Base-by-base conservation (phyloP, 306 rosid species). In the Lupinus albus region DNA sequence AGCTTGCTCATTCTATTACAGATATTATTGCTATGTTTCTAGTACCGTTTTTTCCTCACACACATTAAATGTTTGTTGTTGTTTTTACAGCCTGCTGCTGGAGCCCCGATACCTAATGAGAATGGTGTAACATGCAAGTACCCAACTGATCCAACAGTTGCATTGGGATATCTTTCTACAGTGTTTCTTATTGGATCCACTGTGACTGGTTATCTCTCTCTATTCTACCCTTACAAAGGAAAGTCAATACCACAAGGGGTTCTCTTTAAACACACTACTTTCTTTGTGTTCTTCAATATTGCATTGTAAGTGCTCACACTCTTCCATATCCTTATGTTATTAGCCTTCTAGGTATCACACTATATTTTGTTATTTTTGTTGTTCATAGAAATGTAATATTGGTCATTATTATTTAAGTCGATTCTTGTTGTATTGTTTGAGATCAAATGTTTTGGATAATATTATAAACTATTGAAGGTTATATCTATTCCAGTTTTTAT, bases 161-260 rank as follows among this genome's bases (percentile, higher is more conserved):
- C 42, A 7, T 78, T 83, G 77, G 97, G 95, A 20, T 84, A 63
- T 80, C 80, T 91, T 51, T 91, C 97, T 0, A 67, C 41, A 3
- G 81, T 13, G 14, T 88, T 91, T 73, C 91, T 91, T 56, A 12
- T 84, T 32, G 91, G 71, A 5, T 79, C 89, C 14, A 71, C 92
- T 0, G 60, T 62, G 15, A 66, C 15, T 14, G 95, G 95, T 8
- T 83, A 79, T 60, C 21, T 81, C 10, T 79, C 97, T 41, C 16
- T 91, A 52, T 84, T 88, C 65, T 91, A 91, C 59, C 86, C 92
- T 39, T 91, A 88, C 86, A 77, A 91, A 50, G 97, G 95, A 52
- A 78, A 83, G 70, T 18, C 80, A 6, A 46, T 81, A 70, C 97
- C 97, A 0, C 88, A 83, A 41, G 81, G 81, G 10, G 78, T 75